These are phyloP conservation scores for Leccinum disarticulatum DNA, from an alignment of 768 basidiomycete genomes.

Conservation along the genomic window DNA sequence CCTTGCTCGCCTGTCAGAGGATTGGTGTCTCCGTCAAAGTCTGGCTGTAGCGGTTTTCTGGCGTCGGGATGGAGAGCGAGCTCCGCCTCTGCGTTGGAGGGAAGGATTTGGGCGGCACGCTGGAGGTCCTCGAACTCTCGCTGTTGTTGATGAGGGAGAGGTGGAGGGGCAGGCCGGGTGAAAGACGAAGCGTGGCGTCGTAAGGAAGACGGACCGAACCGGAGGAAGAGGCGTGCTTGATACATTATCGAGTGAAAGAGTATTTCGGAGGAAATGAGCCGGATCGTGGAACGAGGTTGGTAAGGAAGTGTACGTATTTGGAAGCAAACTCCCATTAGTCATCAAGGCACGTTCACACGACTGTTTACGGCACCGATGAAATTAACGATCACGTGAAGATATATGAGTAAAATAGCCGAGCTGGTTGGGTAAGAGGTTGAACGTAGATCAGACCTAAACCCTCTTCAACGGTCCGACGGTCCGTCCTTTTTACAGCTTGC, in stretches of 20 bases:
- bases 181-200: conserved; percentile 36
- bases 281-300: not conserved
- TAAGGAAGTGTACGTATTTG: not conserved
- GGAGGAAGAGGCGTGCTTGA: not conserved
- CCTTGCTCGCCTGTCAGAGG: conserved; percentile 82
- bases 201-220: not conserved
- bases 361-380: not conserved
- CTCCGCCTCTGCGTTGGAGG: conserved; percentile 38
- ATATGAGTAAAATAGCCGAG: conserved; percentile 6
- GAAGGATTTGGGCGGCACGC: conserved; percentile 40
- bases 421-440: not conserved
- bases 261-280: not conserved
- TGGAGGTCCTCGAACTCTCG: conserved; percentile 86
- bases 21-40: conserved; percentile 81
- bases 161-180: conserved; percentile 67
- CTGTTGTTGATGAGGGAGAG: conserved; percentile 73
- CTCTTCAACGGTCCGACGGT: not conserved
- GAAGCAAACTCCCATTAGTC: not conserved
- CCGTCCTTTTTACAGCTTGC: not conserved
- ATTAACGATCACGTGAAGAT: conserved; percentile 8
- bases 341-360: conserved; percentile 8
- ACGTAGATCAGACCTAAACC: not conserved
- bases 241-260: not conserved
- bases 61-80: conserved; percentile 71
- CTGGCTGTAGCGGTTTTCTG: conserved; percentile 51